phyloP scores from a whole-genome alignment of 2,329 filamentous ascomycete genomes.

The Penicillium paneum region DNA sequence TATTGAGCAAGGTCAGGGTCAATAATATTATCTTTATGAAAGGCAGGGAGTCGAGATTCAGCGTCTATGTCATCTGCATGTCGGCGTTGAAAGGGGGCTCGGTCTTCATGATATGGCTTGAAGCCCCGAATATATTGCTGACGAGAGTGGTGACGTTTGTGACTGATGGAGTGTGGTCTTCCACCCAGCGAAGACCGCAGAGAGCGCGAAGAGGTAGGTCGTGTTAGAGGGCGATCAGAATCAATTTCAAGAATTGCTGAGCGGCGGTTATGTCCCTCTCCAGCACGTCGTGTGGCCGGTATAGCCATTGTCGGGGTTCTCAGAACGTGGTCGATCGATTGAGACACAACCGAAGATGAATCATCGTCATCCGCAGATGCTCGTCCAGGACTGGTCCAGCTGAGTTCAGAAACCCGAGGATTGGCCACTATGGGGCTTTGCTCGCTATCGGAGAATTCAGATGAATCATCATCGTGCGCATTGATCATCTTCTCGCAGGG shows the following conservation, averaged over 20 bases:
- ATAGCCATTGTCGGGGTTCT: slow-evolving; percentile 62
- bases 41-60: slow-evolving; percentile 74
- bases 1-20: slow-evolving; percentile 93
- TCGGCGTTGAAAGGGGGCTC: slow-evolving; percentile 81
- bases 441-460: slow-evolving; percentile 77
- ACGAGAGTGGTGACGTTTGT: slow-evolving; percentile 83
- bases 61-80: slow-evolving; percentile 63
- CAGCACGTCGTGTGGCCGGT: slow-evolving; percentile 61
- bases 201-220: slow-evolving; percentile 92
- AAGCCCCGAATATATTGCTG: slow-evolving; percentile 77
- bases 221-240: slow-evolving; percentile 68
- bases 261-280: slow-evolving; percentile 74
- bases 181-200: slow-evolving; percentile 68
- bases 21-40: slow-evolving; percentile 97
- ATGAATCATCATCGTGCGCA: slow-evolving; percentile 84
- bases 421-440: slow-evolving; percentile 61
- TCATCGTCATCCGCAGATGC: slow-evolving; percentile 48
- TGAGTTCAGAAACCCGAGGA: slow-evolving; percentile 60
- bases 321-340: slow-evolving; percentile 46
- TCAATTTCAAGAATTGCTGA: slow-evolving; percentile 91
- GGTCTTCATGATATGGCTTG: slow-evolving; percentile 69
- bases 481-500: slow-evolving; percentile 90
- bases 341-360: slow-evolving; percentile 46
- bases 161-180: slow-evolving; percentile 73
- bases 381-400: slow-evolving; percentile 45